A percentile compares a stretch with the other conserved stretches of the same genome.
phyloP scores from a whole-genome alignment of 2,329 filamentous ascomycete species.

The Talaromyces funiculosus region DNA sequence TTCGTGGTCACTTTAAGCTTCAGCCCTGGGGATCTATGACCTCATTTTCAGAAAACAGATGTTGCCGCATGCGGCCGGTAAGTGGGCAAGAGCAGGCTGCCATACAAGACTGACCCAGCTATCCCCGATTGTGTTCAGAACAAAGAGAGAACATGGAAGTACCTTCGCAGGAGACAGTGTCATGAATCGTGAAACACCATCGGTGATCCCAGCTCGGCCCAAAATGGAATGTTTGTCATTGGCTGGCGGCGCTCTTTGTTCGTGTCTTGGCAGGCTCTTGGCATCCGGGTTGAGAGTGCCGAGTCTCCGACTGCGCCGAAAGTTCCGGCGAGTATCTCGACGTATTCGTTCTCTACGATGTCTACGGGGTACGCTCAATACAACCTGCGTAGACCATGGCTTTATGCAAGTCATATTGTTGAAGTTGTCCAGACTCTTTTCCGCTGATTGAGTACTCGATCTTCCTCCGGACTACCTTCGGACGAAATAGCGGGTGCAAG shows the following conservation, averaged over 20 bases:
- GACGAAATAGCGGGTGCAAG: not conserved
- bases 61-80: not conserved
- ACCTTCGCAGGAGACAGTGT: too few species aligned
- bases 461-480: not conserved
- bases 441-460: not conserved
- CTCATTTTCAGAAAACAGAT: not conserved
- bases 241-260: not conserved
- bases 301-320: not conserved
- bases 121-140: too few species aligned
- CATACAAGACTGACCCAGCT: too few species aligned
- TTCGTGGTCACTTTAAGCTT: not conserved
- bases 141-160: not conserved
- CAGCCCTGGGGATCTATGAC: conserved; percentile 1
- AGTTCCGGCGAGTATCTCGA: conserved; percentile 1
- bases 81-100: not conserved
- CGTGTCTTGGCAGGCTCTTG: not conserved
- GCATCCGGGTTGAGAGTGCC: not conserved
- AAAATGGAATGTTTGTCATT: not conserved
- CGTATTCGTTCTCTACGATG: not conserved
- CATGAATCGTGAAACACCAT: not conserved
- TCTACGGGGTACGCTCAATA: not conserved
- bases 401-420: not conserved
- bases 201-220: not conserved
- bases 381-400: not conserved
- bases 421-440: not conserved